A percentile compares a stretch with the other conserved stretches of the same genome.
phyloP scores from a whole-genome alignment of 2,329 filamentous ascomycete species.

The Microsporum ferrugineum region DNA sequence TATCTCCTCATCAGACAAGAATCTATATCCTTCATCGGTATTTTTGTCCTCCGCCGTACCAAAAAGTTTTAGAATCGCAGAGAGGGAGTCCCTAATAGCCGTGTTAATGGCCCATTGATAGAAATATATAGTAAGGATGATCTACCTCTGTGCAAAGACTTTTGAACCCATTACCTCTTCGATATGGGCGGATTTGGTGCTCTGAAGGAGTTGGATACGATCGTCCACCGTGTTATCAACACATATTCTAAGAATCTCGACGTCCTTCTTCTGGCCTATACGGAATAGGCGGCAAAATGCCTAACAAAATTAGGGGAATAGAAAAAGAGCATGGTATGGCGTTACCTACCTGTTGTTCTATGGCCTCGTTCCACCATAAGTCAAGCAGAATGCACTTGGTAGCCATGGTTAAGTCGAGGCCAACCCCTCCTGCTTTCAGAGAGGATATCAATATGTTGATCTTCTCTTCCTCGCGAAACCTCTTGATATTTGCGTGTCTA shows the following conservation, averaged over 20 bases:
- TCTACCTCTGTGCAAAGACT: conserved; percentile 12
- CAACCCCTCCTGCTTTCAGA: conserved; percentile 46
- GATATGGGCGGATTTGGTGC: conserved; percentile 35
- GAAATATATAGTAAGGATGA: background rate
- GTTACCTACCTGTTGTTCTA: conserved; percentile 47
- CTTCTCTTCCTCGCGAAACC: conserved; percentile 34
- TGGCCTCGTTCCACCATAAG: conserved; percentile 50
- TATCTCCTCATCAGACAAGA: background rate
- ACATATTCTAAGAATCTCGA: conserved; percentile 48
- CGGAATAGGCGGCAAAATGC: conserved; percentile 51
- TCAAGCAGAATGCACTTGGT: conserved; percentile 47
- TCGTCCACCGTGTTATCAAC: conserved; percentile 49
- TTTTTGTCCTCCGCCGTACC: conserved; percentile 7
- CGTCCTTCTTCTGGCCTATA: conserved; percentile 52
- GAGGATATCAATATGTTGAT: conserved; percentile 44
- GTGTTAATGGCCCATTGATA: background rate
- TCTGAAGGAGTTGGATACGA: conserved; percentile 45
- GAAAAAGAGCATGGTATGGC: conserved; percentile 24
- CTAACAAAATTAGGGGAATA: conserved; percentile 16
- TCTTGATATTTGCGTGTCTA: conserved; percentile 37
- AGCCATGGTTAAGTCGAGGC: conserved; percentile 51
- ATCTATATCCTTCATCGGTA: conserved; percentile 1
- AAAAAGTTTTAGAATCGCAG: conserved; percentile 10
- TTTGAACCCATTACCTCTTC: conserved; percentile 18
- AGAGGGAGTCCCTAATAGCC: conserved; percentile 8